Evolutionary conservation across 108 stramenopile genomes (phyloP), one percentile per base, ranked within the genome.

Genomic region (Fragilariopsis cylindrus): DNA sequence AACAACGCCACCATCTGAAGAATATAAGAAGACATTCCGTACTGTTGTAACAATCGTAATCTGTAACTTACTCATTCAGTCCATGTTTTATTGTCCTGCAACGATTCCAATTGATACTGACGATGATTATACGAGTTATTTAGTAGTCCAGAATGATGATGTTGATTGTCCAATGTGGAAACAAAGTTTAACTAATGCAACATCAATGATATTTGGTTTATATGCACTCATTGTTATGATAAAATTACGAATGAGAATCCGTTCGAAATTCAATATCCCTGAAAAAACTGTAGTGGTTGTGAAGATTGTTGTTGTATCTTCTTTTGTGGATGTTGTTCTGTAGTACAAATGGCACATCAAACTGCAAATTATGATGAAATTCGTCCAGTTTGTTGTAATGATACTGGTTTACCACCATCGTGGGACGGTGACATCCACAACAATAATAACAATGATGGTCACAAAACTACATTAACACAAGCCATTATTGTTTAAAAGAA

Each of bases 291-390:
- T 45, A 4, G 13, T n/a, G 62, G 42, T 45, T 43, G 42, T 44
- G 62, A 63, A 43, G 62, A 63, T 43, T 41, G 40, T 40, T 12
- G 5, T 12, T 45, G 41, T 40, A n/a, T 43, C n/a, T 30, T 3
- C 39, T 63, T 8, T 11, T 63, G 62, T 43, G 13, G 13, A 41
- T 63, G 2, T 12, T 11, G 11, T 4, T 43, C 62, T 3, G 2
- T 15, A 0, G 62, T 63, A 16, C 62, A 63, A 43, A 63, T 63
- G 40, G 42, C 62, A 4, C 42, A 63, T 44, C 62, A 63, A 0
- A 63, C 62, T 42, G 62, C 62, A 41, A n/a, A 63, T 45, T 63
- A 63, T 44, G 62, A 63, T 15, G 9, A 44, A 3, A 44, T 43
- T 43, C 9, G 4, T 41, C 43, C 39, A 4, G 7, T 4, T 0